phyloP scores from a whole-genome alignment of 2,329 filamentous ascomycete species.

The Pseudogymnoascus verrucosus region DNA sequence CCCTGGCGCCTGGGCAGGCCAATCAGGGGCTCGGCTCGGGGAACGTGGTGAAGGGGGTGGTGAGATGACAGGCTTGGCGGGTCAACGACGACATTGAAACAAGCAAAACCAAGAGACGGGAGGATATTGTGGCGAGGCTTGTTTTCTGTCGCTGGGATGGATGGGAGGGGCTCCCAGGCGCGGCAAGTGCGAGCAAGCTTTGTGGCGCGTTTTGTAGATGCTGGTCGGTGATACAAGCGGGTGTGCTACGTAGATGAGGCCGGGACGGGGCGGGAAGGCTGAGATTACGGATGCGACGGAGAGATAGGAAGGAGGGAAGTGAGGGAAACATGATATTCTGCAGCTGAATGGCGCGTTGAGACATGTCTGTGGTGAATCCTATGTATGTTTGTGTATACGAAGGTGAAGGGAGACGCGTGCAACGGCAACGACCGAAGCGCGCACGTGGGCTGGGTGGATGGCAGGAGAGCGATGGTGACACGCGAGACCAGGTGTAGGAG shows the following conservation, averaged over 20 bases:
- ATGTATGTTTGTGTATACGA: background rate
- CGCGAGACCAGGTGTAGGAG: background rate
- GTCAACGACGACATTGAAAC: slow-evolving; percentile 1
- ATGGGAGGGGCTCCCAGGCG: background rate
- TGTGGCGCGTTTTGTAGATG: background rate
- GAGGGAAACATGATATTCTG: background rate
- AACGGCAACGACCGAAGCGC: background rate
- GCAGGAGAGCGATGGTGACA: background rate
- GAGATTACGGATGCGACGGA: background rate
- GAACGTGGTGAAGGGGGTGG: background rate
- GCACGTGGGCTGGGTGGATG: slow-evolving; percentile 1
- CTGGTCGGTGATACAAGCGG: background rate
- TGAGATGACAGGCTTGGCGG: background rate
- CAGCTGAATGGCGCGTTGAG: background rate
- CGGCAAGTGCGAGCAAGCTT: background rate
- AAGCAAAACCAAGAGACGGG: background rate
- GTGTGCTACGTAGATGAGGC: background rate
- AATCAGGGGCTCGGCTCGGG: background rate
- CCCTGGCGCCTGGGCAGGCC: background rate
- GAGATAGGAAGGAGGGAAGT: background rate
- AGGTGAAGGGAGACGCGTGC: background rate
- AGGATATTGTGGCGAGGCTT: background rate
- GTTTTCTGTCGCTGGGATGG: background rate
- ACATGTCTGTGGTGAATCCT: background rate
- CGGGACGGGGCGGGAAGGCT: background rate